Evolutionary conservation across 2,329 filamentous ascomycete genomes (phyloP).

Genomic region (Cladophialophora exuberans): DNA sequence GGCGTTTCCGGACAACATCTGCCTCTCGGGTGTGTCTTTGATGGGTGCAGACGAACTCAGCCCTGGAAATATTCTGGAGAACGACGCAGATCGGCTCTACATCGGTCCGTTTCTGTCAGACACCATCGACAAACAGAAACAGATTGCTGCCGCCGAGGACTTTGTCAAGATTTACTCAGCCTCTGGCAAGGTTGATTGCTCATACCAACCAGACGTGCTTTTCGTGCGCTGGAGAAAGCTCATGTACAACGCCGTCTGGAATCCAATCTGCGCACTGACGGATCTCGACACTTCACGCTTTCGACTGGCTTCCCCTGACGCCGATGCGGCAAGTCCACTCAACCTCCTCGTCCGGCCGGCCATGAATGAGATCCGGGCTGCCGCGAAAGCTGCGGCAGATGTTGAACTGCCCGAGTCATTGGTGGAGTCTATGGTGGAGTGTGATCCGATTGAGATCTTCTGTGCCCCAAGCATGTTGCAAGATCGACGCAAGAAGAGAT

Average conservation of each 20-base stretch:
- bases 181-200: constrained; percentile 49
- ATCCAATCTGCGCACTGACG: constrained; percentile 57
- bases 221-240: constrained; percentile 45
- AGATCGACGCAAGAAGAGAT: constrained; percentile 54
- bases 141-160: constrained; percentile 39
- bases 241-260: constrained; percentile 56
- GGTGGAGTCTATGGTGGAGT: constrained; percentile 51
- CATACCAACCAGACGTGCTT: constrained; percentile 40
- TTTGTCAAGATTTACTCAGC: constrained; percentile 56
- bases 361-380: constrained; percentile 51
- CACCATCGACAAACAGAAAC: constrained; percentile 12
- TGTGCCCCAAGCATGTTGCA: constrained; percentile 60
- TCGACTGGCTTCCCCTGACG: constrained; percentile 47
- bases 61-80: constrained; percentile 56
- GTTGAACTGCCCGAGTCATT: constrained; percentile 48
- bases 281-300: constrained; percentile 57
- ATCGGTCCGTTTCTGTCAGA: constrained; percentile 48
- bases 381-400: constrained; percentile 49
- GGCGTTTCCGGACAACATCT: constrained; percentile 55
- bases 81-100: constrained; percentile 54
- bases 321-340: constrained; percentile 38
- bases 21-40: constrained; percentile 58
- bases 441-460: constrained; percentile 53
- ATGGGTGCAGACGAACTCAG: constrained; percentile 56
- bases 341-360: constrained; percentile 55